These are phyloP conservation scores for Lenzites betulinus DNA, from an alignment of 768 basidiomycete species.

Conservation along the genomic window DNA sequence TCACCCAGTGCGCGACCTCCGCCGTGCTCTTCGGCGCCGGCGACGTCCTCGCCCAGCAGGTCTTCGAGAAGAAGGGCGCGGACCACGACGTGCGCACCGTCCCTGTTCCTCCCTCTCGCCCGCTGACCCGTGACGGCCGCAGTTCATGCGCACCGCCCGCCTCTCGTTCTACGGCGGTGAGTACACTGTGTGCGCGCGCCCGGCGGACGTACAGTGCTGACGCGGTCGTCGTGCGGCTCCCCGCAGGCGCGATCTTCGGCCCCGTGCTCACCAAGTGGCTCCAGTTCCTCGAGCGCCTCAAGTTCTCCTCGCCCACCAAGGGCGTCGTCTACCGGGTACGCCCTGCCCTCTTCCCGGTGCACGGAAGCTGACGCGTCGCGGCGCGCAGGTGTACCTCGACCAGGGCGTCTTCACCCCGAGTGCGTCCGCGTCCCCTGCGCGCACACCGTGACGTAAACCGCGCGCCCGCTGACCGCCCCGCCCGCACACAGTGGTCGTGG, in stretches of 20 bases:
- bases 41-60: slow-evolving; percentile 86
- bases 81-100: slow-evolving; percentile 69
- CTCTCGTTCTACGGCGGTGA: slow-evolving; percentile 74
- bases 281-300: slow-evolving; percentile 65
- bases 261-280: slow-evolving; percentile 86
- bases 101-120: neutral
- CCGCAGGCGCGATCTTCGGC: slow-evolving; percentile 69
- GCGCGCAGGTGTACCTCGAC: slow-evolving; percentile 71
- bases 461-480: neutral
- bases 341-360: neutral
- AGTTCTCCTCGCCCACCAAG: slow-evolving; percentile 61
- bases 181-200: neutral
- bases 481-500: slow-evolving; percentile 40
- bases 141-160: slow-evolving; percentile 64
- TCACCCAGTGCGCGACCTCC: slow-evolving; percentile 65
- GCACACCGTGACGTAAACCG: neutral
- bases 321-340: slow-evolving; percentile 65
- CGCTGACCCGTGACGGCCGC: neutral
- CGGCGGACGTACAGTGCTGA: neutral
- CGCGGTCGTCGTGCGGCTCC: neutral
- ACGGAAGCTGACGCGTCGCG: neutral
- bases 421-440: slow-evolving; percentile 29
- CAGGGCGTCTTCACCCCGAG: slow-evolving; percentile 78
- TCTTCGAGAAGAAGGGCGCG: slow-evolving; percentile 67
- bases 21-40: slow-evolving; percentile 71